Evolutionary conservation across 2,329 filamentous ascomycete species (phyloP), one percentile per base, ranked within the genome.

Genomic region (Phyllosticta citriasiana): DNA sequence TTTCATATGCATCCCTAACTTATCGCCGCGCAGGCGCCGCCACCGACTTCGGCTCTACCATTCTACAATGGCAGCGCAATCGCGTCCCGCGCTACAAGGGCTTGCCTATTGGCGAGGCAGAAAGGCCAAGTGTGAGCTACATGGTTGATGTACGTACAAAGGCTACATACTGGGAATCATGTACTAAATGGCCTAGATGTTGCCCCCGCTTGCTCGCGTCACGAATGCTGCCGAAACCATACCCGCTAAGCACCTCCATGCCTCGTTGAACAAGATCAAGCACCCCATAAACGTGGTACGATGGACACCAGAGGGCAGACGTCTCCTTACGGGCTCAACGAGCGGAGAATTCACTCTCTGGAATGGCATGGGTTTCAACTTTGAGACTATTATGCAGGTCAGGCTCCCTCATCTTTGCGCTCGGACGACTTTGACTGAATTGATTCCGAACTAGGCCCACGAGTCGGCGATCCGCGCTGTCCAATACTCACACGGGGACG

Each of bases 341-440:
- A 97, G 93, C 72, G 94, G 94, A 70, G 94, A 99, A 73, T 99
- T 99, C 70, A 99, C 95, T 50, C 77, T 99, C 3, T 99, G 94
- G 94, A 99, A 99, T 73, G 94, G 94, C 65, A 97, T 93, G 53
- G 93, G 91, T 25, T 99, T 99, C 82, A 97, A 99, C 74, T 99
- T 99, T 69, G 94, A 99, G 77, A 97, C 94, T 3, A 97, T 99
- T 27, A 97, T 97, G 89, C 92, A 96, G 40, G 40, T 47, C 14
- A n/a, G 40, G 16, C 14, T 47, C 40, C 14, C 12, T 16, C 16
- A n/a, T n/a, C 14, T 4, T n/a, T n/a, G 40, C 40, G 40, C 40
- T 47, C 74, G 78, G 80, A 66, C 59, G 76, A 7, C 22, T 53
- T 19, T 25, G 25, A 10, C 55, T 33, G 1, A 63, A 81, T 6